Evolutionary conservation across 305 asterid species (phyloP).

Genomic region (Fraxinus platypoda): DNA sequence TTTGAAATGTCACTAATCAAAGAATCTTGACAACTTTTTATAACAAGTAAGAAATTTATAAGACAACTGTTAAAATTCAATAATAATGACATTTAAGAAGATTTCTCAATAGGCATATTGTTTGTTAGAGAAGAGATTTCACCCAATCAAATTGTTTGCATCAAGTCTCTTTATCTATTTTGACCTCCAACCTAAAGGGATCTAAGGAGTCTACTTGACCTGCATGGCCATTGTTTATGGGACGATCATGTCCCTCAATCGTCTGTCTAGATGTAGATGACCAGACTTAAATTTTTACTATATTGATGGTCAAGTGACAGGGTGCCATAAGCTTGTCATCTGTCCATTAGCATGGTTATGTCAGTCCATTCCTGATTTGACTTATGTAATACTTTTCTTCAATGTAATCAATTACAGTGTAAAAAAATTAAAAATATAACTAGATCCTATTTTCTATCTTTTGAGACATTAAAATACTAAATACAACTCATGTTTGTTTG

Average conservation of each 20-base stretch:
- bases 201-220: not conserved
- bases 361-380: not conserved
- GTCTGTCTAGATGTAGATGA: not conserved
- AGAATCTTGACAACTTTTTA: not conserved
- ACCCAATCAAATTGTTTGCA: not conserved
- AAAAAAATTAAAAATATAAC: not conserved
- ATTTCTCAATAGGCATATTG: not conserved
- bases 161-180: not conserved
- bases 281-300: not conserved
- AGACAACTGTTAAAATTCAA: not conserved
- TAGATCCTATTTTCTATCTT: not conserved
- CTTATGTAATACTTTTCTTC: not conserved
- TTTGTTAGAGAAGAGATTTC: not conserved
- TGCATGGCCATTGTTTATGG: not conserved
- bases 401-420: not conserved
- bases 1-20: not conserved
- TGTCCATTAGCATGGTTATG: not conserved
- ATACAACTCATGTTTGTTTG: not conserved
- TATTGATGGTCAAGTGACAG: not conserved
- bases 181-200: not conserved
- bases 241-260: not conserved
- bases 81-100: not conserved
- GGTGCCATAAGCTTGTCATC: not conserved
- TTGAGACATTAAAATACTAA: not conserved
- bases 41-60: not conserved